These are phyloP conservation scores for Phoma herbarum DNA, from an alignment of 2,329 filamentous ascomycete genomes.

Conservation along the genomic window DNA sequence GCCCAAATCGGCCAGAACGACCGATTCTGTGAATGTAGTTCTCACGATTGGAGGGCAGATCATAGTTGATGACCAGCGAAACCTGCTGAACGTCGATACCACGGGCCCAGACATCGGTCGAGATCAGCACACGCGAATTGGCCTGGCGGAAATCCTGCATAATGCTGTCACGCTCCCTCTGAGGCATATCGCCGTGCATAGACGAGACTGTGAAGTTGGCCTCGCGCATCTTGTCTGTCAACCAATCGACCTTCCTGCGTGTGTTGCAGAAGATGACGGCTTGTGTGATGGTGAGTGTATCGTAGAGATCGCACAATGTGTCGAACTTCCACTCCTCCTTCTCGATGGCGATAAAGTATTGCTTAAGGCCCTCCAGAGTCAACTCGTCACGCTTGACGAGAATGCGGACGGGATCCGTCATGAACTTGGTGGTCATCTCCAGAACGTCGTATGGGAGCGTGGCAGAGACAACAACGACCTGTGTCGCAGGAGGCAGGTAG, in stretches of 20 bases:
- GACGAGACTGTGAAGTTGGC: constrained; percentile 98
- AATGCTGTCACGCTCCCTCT: constrained; percentile 97
- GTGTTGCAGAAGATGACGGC: constrained; percentile 99
- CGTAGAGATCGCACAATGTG: constrained; percentile 97
- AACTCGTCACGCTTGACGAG: constrained; percentile 98
- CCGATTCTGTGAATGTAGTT: constrained; percentile 99
- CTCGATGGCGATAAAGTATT: constrained; percentile 99
- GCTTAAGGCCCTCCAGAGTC: constrained; percentile 95
- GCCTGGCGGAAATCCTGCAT: constrained; percentile 99
- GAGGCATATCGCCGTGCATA: constrained; percentile 99
- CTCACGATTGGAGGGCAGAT: constrained; percentile 96
- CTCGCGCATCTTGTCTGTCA: constrained; percentile 99
- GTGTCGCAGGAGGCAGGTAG: constrained; percentile 93
- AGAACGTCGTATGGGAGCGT: constrained; percentile 97
- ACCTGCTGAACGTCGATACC: constrained; percentile 99
- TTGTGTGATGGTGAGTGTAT: constrained; percentile 97
- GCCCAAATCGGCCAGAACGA: constrained; percentile 91
- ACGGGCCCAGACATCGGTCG: constrained; percentile 96
- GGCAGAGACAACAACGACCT: constrained; percentile 97
- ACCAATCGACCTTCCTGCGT: constrained; percentile 97
- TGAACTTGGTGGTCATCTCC: constrained; percentile 99
- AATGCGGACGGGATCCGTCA: constrained; percentile 96
- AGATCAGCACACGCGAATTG: constrained; percentile 94
- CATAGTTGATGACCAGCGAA: constrained; percentile 98
- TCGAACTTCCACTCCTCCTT: constrained; percentile 99